phyloP scores from a whole-genome alignment of 768 basidiomycete species.

The Podaxis sp. region DNA sequence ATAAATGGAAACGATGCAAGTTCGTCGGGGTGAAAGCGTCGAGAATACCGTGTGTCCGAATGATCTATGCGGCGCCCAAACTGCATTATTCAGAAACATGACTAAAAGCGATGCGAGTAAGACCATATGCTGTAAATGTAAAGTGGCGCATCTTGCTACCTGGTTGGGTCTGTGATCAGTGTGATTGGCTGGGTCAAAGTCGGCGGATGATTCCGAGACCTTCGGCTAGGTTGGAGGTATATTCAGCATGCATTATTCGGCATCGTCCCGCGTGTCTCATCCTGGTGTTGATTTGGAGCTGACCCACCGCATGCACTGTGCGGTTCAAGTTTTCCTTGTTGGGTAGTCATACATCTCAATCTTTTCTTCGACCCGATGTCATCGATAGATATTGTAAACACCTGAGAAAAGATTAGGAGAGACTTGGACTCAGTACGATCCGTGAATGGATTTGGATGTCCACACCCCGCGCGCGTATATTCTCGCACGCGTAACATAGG shows the following conservation, averaged over 20 bases:
- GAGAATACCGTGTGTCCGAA: neutral
- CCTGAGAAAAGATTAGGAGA: neutral
- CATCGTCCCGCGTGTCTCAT: neutral
- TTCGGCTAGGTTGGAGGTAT: neutral
- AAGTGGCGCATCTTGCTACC: neutral
- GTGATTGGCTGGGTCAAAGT: neutral
- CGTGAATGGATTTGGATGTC: neutral
- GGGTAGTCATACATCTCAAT: neutral
- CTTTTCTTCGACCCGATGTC: neutral
- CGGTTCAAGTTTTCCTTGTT: neutral
- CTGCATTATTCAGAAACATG: neutral
- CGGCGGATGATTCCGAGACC: neutral
- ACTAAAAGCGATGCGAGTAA: neutral
- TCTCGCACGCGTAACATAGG: neutral
- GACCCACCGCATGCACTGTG: neutral
- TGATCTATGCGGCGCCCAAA: neutral
- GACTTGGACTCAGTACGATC: neutral
- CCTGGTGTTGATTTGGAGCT: neutral
- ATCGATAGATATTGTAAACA: neutral
- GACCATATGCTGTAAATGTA: neutral
- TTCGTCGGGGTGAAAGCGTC: neutral
- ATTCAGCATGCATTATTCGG: neutral
- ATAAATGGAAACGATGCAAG: neutral
- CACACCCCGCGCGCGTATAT: neutral
- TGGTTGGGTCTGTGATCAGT: neutral